phyloP scores from a whole-genome alignment of 768 basidiomycete species.

The Naematelia encephala region DNA sequence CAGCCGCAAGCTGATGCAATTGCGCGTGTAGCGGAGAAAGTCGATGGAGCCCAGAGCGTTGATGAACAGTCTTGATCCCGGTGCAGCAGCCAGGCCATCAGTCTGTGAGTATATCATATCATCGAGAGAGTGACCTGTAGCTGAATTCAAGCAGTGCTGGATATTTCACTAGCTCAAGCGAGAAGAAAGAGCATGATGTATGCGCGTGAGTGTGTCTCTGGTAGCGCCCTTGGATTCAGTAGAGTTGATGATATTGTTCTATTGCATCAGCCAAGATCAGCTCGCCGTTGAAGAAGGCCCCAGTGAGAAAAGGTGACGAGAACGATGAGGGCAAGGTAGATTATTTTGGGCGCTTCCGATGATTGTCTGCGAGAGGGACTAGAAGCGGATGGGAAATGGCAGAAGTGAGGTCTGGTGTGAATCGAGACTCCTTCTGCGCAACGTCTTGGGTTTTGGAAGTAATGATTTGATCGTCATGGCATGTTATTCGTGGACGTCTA shows the following conservation, averaged over 20 bases:
- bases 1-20: not conserved
- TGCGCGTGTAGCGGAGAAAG: conserved; percentile 39
- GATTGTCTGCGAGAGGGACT: not conserved
- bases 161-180: conserved; percentile 4
- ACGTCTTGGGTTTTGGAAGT: not conserved
- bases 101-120: conserved; percentile 9
- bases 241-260: conserved; percentile 2
- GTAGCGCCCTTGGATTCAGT: not conserved
- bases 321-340: not conserved
- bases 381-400: not conserved
- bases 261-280: conserved; percentile 43
- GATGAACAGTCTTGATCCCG: conserved; percentile 4
- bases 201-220: conserved; percentile 40
- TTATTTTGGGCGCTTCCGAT: not conserved
- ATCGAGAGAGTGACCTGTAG: too few relatives aligned
- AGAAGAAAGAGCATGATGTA: conserved; percentile 39
- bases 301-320: conserved; percentile 5
- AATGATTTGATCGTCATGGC: not conserved
- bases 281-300: conserved; percentile 45
- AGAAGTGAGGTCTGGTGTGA: too few relatives aligned
- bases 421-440: too few relatives aligned
- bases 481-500: conserved; percentile 1
- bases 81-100: not conserved
- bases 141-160: conserved; percentile 27
- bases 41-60: conserved; percentile 48